Base-by-base conservation (phyloP, 2,329 filamentous ascomycete species). In the Aureobasidium sp. region DNA sequence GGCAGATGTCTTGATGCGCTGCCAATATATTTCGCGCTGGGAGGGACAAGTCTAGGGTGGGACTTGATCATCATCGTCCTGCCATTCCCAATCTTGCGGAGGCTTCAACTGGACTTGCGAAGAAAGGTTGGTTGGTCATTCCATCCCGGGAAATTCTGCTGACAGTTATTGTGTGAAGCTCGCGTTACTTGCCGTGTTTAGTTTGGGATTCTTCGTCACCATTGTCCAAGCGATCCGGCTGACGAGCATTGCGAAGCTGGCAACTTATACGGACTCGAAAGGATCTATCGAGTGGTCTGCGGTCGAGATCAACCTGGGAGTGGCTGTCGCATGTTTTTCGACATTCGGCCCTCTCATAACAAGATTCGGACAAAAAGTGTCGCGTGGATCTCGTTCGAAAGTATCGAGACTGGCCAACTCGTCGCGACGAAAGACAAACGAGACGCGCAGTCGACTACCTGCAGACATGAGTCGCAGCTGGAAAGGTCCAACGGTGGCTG, bases 1-100 rank as follows among this genome's bases (percentile, higher is more conserved):
- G 37, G 52, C 27, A 56, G 19, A 5, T 56, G 52, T 35, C 24
- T 56, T 24, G 19, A 44, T 8, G 52, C 52, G 14, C 9, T 56
- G 27, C 52, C 52, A 5, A 15, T 44, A 9, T 56, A 56, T 9
- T 56, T 56, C 24, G 52, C 52, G 2, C 52, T 56, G 5, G 37
- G 52, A 7, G 52, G 52, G 12, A 56, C 39, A 22, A 56, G 52
- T 56, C 17, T 56, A 24, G 39, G 52, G 19, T 56, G 52, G 52
- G 52, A 56, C 11, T 22, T 56, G 39, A 35, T 56, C 9, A 56
- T 56, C 52, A 56, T 56, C 17, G 19, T 44, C 52, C 27, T 56
- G 2, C 52, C 52, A 0, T 56, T 44, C 6, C 52, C 52, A 14
- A 56, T 56, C 24, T 33, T 56, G 35, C 35, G 39, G n/a, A 42